phyloP scores from a whole-genome alignment of 257 asterid genomes.

The Solanum rostratum region DNA sequence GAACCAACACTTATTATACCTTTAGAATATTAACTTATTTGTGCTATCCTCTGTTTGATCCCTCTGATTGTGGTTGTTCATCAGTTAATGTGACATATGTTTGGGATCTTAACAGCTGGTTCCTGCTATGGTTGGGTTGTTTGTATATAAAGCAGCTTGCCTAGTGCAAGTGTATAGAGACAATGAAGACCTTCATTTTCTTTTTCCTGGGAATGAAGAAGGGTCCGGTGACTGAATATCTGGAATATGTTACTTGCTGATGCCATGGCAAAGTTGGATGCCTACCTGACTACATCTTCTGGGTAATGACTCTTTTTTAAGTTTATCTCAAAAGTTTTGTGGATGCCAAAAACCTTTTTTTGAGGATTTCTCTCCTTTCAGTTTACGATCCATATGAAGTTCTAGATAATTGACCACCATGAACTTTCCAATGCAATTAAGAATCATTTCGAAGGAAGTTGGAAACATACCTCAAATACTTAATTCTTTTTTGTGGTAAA shows the following conservation, averaged over 20 bases:
- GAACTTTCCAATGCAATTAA: background rate
- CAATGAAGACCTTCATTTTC: conserved; percentile 73
- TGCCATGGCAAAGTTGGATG: background rate
- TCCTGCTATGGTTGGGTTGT: conserved; percentile 89
- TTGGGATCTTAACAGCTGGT: conserved; percentile 42
- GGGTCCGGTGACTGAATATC: conserved; percentile 21
- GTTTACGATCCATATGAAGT: background rate
- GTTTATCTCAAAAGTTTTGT: background rate
- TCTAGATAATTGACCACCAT: background rate
- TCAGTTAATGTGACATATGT: background rate
- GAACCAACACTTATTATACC: background rate
- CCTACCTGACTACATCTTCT: background rate
- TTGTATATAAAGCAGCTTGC: conserved; percentile 96
- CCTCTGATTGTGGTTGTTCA: background rate
- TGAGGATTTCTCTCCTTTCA: background rate
- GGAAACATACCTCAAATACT: background rate
- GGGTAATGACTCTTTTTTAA: background rate
- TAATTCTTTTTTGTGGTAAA: background rate
- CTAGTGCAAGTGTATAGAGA: conserved; percentile 93
- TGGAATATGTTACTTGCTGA: conserved; percentile 4
- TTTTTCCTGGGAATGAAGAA: conserved; percentile 56
- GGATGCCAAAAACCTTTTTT: background rate
- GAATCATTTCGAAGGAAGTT: background rate
- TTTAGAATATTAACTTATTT: background rate
- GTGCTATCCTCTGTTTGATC: background rate